Base-by-base conservation (phyloP, 768 basidiomycete genomes). In the Lactifluus pinguis region DNA sequence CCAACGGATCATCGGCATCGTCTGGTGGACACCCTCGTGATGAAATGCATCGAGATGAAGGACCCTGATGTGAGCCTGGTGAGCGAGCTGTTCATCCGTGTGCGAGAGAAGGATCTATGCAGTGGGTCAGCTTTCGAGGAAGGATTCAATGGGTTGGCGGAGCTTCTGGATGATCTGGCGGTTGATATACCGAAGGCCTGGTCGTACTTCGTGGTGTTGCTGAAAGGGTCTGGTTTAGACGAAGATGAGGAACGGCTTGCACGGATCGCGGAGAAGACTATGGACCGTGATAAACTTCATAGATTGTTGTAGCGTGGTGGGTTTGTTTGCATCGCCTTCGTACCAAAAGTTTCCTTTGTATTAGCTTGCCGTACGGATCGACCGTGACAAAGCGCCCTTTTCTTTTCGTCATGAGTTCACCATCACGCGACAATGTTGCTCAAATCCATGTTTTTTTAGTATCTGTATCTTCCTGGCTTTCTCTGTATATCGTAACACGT, bases 181-280 rank as follows among this genome's bases (percentile, higher is more conserved):
- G 86, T 94, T 66, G 94, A 98, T 71, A 89, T 88, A 49, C 95
- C 95, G 9, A 86, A 86, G 68, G 95, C 93, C 0, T 86, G 87
- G 75, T 72, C 79, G 47, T 81, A 85, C 60, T 84, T 92, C 71
- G 89, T 84, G 13, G 76, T 82, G 61, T 83, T 95, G 76, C 73
- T 95, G 59, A 84, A 81, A 70, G 85, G 83, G 36, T 81, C 86
- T 17, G 79, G 77, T 30, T 73, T 94, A 53, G 74, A 76, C 65
- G 69, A 69, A 68, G 83, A 86, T 64, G 80, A 83, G 62, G 84
- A 82, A 62, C 76, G 78, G 54, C 77, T 78, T 51, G 71, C 74
- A 59, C 81, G 79, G 49, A 75, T 90, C 57, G 80, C 81, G 34
- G 75, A 78, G 51, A 88, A 86, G 76, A 83, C 82, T 34, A 69